Evolutionary conservation across 1,284 basidiomycete species (phyloP), one percentile per base, ranked within the genome.

Genomic region (Irpex sp.): DNA sequence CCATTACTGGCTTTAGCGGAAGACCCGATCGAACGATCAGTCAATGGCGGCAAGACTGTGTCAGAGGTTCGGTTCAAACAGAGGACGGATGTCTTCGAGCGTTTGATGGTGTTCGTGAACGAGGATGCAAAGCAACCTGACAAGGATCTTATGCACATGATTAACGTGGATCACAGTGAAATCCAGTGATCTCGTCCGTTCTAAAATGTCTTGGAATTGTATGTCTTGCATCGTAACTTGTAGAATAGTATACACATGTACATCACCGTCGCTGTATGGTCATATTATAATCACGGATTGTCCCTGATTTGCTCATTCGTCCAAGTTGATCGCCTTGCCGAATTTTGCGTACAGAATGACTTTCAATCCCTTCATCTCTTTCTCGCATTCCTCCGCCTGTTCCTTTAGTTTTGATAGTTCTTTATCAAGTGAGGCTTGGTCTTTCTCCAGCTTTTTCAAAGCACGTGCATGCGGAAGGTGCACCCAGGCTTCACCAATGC

Each of bases 301-400:
- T 4, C 11, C 26, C 15, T 8, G 40, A 11, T 44, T 58, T 58
- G 17, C 5, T 49, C 58, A 88, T 71, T 89, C 89, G 74, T 96
- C 94, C 61, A 96, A 83, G 75, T 96, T 98, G 78, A 98, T 98
- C 62, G 95, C 92, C 60, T 85, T 88, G 37, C 96, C 96, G 73
- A 98, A 97, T 77, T 96, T 96, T 48, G 92, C 93, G 73, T 97
- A 97, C 70, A 98, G 75, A 3, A 83, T 75, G 34, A 94, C 87
- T 76, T 99, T 98, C 60, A 98, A 84, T 65, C 87, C 85, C 71
- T 93, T 92, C 97, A 98, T 98, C 68, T 89, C 84, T 48, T 79
- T 83, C 70, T 95, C 91, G 73, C 92, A 95, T 44, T 89, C 85
- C 48, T 89, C 86, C 21, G 87, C 85, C 58, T 83, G 82, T 0